phyloP scores from a whole-genome alignment of 1,284 basidiomycete species.

The Serendipita sp. region DNA sequence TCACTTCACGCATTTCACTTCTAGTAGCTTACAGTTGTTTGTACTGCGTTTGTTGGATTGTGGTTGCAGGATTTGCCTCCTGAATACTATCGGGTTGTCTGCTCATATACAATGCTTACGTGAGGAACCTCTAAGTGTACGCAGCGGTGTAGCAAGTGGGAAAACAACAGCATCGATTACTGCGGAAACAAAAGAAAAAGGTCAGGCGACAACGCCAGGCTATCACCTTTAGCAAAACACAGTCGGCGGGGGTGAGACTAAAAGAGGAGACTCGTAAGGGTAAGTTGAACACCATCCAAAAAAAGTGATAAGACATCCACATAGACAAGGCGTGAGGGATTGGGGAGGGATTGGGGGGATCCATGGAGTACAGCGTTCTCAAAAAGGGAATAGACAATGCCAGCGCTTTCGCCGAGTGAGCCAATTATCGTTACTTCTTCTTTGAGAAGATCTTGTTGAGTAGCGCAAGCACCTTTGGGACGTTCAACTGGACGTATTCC shows the following conservation, averaged over 20 bases:
- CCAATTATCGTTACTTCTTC: conserved; percentile 27
- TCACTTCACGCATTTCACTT: too few relatives aligned
- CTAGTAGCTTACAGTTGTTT: too few relatives aligned
- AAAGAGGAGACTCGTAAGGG: conserved; percentile 9
- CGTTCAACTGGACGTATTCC: conserved; percentile 95
- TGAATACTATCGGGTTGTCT: too few relatives aligned
- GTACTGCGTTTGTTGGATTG: too few relatives aligned
- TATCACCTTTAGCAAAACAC: not conserved
- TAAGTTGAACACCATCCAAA: conserved; percentile 2
- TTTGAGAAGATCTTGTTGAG: conserved; percentile 85
- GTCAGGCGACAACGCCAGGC: conserved; percentile 5
- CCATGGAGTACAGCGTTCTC: too few relatives aligned
- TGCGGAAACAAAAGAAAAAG: not conserved
- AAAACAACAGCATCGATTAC: too few relatives aligned
- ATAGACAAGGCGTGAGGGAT: conserved; percentile 10
- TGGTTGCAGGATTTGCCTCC: too few relatives aligned
- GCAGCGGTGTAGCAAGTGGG: too few relatives aligned
- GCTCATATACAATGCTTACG: too few relatives aligned
- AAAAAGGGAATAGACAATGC: too few relatives aligned
- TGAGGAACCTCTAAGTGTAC: too few relatives aligned
- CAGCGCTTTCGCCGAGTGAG: not conserved
- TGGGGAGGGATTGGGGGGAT: not conserved
- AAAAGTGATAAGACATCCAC: conserved; percentile 8
- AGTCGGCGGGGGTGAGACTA: too few relatives aligned
- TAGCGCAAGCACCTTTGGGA: conserved; percentile 82